Evolutionary conservation across 1,284 basidiomycete species (phyloP).

Genomic region (Trichosporon sp.): DNA sequence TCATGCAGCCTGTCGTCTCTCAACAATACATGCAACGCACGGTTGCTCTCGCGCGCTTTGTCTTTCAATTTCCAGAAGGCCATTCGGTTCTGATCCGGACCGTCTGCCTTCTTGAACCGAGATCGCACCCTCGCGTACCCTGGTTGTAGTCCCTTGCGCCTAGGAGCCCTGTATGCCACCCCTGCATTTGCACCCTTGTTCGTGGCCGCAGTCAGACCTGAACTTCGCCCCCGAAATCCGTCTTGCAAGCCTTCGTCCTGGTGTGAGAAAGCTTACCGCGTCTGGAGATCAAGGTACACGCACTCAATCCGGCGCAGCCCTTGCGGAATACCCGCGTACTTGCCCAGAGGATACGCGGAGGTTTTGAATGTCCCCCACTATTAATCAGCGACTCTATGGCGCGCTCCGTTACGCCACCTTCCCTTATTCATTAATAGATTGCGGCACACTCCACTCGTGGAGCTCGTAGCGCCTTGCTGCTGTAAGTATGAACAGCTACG

Average conservation of each 20-base stretch:
- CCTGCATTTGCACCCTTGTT: background rate
- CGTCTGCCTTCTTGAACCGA: background rate
- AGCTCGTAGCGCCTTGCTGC: background rate
- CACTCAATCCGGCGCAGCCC: background rate
- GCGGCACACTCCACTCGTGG: background rate
- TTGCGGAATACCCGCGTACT: background rate
- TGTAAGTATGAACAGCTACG: background rate
- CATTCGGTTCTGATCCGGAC: too few species aligned
- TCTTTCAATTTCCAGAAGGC: background rate
- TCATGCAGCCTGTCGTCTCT: background rate
- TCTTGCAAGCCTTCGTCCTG: background rate
- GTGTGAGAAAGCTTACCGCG: background rate
- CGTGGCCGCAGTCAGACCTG: background rate
- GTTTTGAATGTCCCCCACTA: background rate
- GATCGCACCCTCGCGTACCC: background rate
- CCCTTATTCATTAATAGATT: background rate
- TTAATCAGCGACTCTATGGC: background rate
- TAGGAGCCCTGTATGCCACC: background rate
- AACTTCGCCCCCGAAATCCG: background rate
- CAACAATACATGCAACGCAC: background rate
- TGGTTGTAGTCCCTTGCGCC: background rate
- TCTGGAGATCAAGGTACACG: background rate
- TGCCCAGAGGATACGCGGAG: background rate
- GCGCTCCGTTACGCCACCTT: background rate
- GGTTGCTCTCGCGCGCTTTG: background rate